phyloP scores from a whole-genome alignment of 2,329 filamentous ascomycete genomes.

The Daldinia sp. region DNA sequence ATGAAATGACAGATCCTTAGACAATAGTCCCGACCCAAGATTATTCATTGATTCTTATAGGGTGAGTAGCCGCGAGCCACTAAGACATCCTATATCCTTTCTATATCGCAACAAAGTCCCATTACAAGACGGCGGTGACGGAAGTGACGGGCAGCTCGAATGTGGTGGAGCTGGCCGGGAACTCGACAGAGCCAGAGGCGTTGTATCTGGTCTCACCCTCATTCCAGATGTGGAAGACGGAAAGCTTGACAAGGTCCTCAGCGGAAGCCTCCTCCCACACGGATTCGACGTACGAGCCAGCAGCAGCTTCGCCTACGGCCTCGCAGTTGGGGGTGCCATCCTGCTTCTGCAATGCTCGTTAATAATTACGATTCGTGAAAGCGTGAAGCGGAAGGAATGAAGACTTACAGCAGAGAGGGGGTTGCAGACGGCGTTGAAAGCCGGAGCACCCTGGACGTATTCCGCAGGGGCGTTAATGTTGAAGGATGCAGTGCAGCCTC shows the following conservation, averaged over 20 bases:
- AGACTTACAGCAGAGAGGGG: slow-evolving; percentile 35
- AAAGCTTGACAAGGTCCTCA: slow-evolving; percentile 36
- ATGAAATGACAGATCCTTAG: background rate
- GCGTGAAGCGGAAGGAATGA: background rate
- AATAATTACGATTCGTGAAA: background rate
- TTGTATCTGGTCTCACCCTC: slow-evolving; percentile 24
- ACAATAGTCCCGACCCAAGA: background rate
- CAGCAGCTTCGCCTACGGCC: slow-evolving; percentile 8
- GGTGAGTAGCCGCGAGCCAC: background rate
- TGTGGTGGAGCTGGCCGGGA: slow-evolving; percentile 2
- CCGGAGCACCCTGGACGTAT: slow-evolving; percentile 39
- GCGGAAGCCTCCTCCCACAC: slow-evolving; percentile 35
- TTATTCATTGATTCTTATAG: background rate
- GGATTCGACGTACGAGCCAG: slow-evolving; percentile 33
- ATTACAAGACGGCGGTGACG: slow-evolving; percentile 15
- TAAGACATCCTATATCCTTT: slow-evolving; percentile 45
- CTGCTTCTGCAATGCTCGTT: slow-evolving; percentile 20
- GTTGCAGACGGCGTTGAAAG: slow-evolving; percentile 42
- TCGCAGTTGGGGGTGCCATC: slow-evolving; percentile 37
- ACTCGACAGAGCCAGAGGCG: slow-evolving; percentile 25
- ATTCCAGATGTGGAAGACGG: slow-evolving; percentile 37
- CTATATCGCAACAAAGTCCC: background rate
- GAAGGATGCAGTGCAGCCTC: slow-evolving; percentile 40
- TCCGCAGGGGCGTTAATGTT: slow-evolving; percentile 36
- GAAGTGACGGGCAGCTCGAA: slow-evolving; percentile 29